Evolutionary conservation across 768 basidiomycete genomes (phyloP).

Genomic region (Kwoniella botswanensis): DNA sequence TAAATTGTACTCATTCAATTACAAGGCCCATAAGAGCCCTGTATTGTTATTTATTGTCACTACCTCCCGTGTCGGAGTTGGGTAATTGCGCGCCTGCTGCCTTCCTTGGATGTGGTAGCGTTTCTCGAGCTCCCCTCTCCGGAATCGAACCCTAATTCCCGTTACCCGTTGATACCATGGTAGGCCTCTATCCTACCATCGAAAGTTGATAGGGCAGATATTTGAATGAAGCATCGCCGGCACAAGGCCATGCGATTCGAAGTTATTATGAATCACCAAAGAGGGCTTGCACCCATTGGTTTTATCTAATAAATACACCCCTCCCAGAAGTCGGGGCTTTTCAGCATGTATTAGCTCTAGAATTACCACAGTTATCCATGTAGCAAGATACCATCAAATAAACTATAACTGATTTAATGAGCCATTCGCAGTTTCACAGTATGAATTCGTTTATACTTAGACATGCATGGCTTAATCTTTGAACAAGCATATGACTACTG

Average conservation of each 20-base stretch:
- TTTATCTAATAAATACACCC: conserved; percentile 77
- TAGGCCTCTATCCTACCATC: conserved; percentile 76
- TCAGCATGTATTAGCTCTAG: conserved; percentile 77
- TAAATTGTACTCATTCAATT: conserved; percentile 64
- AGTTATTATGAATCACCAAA: conserved; percentile 77
- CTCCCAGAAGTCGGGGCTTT: conserved; percentile 69
- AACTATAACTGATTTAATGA: conserved; percentile 84
- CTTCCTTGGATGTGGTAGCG: too few relatives aligned
- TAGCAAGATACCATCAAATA: conserved; percentile 77
- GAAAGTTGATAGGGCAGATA: conserved; percentile 78
- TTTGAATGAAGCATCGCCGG: conserved; percentile 73
- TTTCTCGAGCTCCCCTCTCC: too few relatives aligned
- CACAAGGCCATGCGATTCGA: conserved; percentile 74
- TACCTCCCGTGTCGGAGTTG: conserved; percentile 58
- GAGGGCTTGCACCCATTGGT: conserved; percentile 61
- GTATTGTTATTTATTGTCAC: conserved; percentile 63
- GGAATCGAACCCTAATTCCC: too few relatives aligned
- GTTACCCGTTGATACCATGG: conserved; percentile 79
- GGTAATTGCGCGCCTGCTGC: conserved; percentile 48
- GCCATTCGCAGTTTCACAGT: conserved; percentile 81
- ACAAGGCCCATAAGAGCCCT: conserved; percentile 61
- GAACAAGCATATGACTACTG: conserved; percentile 84
- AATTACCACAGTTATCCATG: conserved; percentile 81
- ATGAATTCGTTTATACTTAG: conserved; percentile 75
- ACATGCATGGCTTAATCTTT: conserved; percentile 84